A percentile compares a stretch with the other conserved stretches of the same genome.
Conservation (phyloP, 805 yeast genomes). For the Candida boleticola region DNA sequence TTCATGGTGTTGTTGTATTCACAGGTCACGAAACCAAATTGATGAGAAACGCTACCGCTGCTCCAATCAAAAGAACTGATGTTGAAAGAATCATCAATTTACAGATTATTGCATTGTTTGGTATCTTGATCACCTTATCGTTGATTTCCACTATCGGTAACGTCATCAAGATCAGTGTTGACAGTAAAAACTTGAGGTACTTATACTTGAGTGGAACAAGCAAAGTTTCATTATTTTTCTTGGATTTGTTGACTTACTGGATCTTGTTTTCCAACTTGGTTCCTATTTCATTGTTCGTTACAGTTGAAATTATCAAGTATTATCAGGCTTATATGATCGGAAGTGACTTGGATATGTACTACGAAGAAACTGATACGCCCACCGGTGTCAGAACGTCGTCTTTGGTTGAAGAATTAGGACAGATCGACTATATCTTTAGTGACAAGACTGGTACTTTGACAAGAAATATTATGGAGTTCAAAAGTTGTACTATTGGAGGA, state of each 20-base stretch:
- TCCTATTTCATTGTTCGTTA: constrained; percentile 95
- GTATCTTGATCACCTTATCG: constrained; percentile 70
- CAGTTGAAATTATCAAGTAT: constrained; percentile 92
- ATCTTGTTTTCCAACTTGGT: constrained; percentile 92
- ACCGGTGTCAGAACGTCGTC: constrained; percentile 94
- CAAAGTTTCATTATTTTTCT: constrained; percentile 70
- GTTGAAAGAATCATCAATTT: constrained; percentile 93
- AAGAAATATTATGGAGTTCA: constrained; percentile 94
- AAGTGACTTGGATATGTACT: constrained; percentile 91
- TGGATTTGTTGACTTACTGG: constrained; percentile 91
- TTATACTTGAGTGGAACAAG: constrained; percentile 67
- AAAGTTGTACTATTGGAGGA: constrained; percentile 91
- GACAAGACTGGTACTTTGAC: constrained; percentile 98
- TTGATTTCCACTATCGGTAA: constrained; percentile 86
- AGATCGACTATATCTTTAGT: constrained; percentile 91
- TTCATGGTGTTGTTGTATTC: constrained; percentile 88
- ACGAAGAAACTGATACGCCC: constrained; percentile 86
- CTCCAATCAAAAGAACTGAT: constrained; percentile 96
- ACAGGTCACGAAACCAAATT: constrained; percentile 98
- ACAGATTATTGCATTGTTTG: constrained; percentile 86
- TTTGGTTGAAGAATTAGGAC: constrained; percentile 95
- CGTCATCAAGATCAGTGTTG: constrained; percentile 64
- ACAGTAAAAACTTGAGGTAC: constrained; percentile 56
- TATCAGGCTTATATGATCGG: constrained; percentile 94
- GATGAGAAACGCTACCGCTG: constrained; percentile 98